phyloP scores from a whole-genome alignment of 257 asterid species.

The Anisodus tanguticus region DNA sequence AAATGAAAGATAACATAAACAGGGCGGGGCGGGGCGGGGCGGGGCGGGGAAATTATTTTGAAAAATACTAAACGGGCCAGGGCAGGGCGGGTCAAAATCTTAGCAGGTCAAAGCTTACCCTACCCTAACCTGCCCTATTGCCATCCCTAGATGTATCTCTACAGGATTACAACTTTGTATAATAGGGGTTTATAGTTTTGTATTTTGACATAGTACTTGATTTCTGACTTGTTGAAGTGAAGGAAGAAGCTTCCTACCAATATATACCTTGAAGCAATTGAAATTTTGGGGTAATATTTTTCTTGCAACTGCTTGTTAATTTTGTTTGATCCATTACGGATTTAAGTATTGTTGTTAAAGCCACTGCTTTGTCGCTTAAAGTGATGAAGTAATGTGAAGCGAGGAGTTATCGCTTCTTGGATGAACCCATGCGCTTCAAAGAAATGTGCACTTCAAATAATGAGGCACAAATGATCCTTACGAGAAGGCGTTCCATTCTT shows the following conservation, averaged over 20 bases:
- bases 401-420: background rate
- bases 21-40: too few species aligned
- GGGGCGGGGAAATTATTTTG: too few species aligned
- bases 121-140: too few species aligned
- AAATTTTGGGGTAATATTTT: background rate
- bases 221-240: slow-evolving; percentile 1
- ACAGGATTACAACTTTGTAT: background rate
- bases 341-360: background rate
- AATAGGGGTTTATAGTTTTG: background rate
- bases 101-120: too few species aligned
- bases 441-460: too few species aligned
- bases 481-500: background rate
- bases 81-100: too few species aligned
- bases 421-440: background rate
- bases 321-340: background rate
- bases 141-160: background rate
- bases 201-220: background rate
- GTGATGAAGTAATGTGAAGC: slow-evolving; percentile 3
- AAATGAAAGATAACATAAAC: too few species aligned
- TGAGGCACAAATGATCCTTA: background rate
- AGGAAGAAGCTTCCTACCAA: slow-evolving; percentile 1
- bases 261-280: slow-evolving; percentile 6
- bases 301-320: background rate
- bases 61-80: too few species aligned
- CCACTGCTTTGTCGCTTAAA: background rate